Evolutionary conservation across 108 stramenopile genomes (phyloP).

Genomic region (Nitzschia sp.): DNA sequence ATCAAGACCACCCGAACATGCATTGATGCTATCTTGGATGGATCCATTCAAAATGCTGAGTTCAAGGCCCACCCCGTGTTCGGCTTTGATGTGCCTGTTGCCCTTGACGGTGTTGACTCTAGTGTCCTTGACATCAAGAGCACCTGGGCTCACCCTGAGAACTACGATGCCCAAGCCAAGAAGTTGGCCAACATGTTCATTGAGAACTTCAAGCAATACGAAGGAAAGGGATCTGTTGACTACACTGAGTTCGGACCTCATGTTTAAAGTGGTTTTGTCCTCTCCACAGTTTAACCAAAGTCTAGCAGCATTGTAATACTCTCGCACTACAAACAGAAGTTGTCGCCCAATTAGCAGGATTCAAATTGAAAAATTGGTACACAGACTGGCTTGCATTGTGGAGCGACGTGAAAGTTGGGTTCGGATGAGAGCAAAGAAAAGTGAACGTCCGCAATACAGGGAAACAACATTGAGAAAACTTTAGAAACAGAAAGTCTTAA

Average conservation of each 20-base stretch:
- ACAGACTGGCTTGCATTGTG: no score
- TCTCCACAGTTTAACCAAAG: no score
- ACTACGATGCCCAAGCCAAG: conserved; percentile 82
- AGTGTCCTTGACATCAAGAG: conserved; percentile 81
- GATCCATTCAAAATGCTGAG: conserved; percentile 79
- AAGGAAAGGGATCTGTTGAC: conserved; percentile 75
- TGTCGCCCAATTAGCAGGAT: no score
- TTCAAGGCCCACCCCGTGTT: conserved; percentile 83
- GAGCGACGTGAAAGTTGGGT: no score
- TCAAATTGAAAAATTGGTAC: no score
- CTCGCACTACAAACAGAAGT: no score
- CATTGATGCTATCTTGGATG: conserved; percentile 94
- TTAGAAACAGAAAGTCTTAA: no score
- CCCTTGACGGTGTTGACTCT: conserved; percentile 78
- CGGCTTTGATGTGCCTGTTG: conserved; percentile 89
- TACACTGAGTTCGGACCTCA: conserved; percentile 87
- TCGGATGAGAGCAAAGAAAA: no score
- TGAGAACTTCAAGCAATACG: conserved; percentile 93
- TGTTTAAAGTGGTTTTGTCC: conserved; percentile 24
- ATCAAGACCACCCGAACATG: conserved; percentile 95
- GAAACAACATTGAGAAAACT: no score
- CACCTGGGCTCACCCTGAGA: conserved; percentile 85
- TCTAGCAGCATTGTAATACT: no score
- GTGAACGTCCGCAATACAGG: no score
- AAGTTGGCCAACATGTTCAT: conserved; percentile 92